Base-by-base conservation (phyloP, 192 early-diverging fungal species). In the Coemansia sp. region DNA sequence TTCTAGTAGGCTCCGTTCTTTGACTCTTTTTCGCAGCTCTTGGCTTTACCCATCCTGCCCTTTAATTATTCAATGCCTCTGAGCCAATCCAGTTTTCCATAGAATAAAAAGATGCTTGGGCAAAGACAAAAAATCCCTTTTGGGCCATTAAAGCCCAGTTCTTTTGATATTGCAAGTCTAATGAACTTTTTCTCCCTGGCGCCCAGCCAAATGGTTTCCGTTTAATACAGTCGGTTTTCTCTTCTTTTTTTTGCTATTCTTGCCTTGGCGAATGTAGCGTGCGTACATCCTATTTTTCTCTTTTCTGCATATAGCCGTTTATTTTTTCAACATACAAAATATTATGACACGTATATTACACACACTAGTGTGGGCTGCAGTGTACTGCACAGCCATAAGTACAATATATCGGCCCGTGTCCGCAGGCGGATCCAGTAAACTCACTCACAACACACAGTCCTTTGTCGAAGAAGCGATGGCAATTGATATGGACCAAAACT, bases 321-420 rank as follows among this genome's bases (percentile, higher is more conserved):
- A 54, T 12, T 54, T 5, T 27, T 24, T 55, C 51, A 23, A 37
- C 14, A 56, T 56, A 37, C 55, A 32, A 56, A 17, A 6, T 19
- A 56, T 35, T 19, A 56, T 56, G 55, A 19, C 25, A 27, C 17
- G 55, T 56, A n/a, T 56, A 56, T 10, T 56, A 19, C 55, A 19
- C 8, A 38, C 15, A 19, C 5, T 56, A 11, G 35, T 29, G 35
- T n/a, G n/a, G 55, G 19, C 35, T 37, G 35, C 32, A 11, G 35
- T 37, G 3, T 56, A 27, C 19, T 56, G 55, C 29, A 45, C 15
- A 45, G 14, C 15, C 4, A n/a, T 45, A 45, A 4, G 11, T 45
- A 45, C 15, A n/a, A 2, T 45, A 45, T 45, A n/a, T 12, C 11
- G 41, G 15, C 41, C 11, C 11, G 14, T 45, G 5, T 45, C 41